Evolutionary conservation across 192 early-diverging fungal species (phyloP).

Genomic region (Polychytrium aggregatum): DNA sequence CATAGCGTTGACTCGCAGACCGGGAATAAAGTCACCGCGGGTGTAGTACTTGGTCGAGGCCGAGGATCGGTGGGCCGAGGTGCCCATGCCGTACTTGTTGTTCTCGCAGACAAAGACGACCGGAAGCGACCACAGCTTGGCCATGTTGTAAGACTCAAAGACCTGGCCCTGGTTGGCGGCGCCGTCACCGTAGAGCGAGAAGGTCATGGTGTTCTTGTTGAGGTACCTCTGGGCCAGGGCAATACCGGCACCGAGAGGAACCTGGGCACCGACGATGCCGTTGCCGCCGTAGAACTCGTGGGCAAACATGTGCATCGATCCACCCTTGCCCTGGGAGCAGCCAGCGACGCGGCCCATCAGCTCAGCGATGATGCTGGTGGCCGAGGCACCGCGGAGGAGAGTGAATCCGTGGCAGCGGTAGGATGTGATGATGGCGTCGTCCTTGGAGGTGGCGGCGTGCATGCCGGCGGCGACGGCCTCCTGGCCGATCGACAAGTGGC

Average conservation of each 20-base stretch:
- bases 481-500: conserved; percentile 96
- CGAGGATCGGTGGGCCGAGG: conserved; percentile 76
- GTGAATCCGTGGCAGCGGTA: conserved; percentile 99
- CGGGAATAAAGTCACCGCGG: conserved; percentile 93
- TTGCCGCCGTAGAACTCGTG: conserved; percentile 95
- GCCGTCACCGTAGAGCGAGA: conserved; percentile 93
- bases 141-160: conserved; percentile 99
- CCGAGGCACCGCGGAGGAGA: conserved; percentile 61
- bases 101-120: conserved; percentile 95
- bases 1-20: conserved; percentile 75
- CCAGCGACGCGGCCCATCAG: conserved; percentile 65
- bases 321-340: conserved; percentile 89
- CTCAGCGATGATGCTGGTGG: conserved; percentile 35
- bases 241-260: conserved; percentile 46
- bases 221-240: conserved; percentile 93
- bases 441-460: conserved; percentile 73
- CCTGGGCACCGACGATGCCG: conserved; percentile 97
- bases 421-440: conserved; percentile 93
- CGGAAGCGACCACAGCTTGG: conserved; percentile 93
- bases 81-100: conserved; percentile 99
- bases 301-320: conserved; percentile 99
- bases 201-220: conserved; percentile 63
- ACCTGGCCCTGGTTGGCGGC: conserved; percentile 98
- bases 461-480: conserved; percentile 90
- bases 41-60: conserved; percentile 91